phyloP scores from a whole-genome alignment of 352 stramenopile genomes.

The Phytophthora vignae region DNA sequence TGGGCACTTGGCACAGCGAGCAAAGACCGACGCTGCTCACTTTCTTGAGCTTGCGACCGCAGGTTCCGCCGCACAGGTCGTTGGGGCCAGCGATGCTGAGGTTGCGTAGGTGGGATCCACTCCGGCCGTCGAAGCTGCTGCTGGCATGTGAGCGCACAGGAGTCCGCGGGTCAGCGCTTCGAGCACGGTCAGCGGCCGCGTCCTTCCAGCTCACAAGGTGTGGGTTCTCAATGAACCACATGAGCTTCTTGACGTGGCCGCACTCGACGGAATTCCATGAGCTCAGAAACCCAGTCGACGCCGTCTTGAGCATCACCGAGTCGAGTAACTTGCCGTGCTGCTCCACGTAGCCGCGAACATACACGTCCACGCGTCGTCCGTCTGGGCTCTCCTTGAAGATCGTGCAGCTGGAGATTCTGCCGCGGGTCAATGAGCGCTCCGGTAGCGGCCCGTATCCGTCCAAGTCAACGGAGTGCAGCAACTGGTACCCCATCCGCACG shows the following conservation, averaged over 20 bases:
- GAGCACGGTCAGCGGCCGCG: constrained; percentile 22
- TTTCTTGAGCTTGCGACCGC: constrained; percentile 42
- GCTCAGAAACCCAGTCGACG: constrained; percentile 52
- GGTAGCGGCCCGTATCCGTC: constrained; percentile 33
- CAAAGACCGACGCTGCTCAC: constrained; percentile 43
- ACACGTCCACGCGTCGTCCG: constrained; percentile 45
- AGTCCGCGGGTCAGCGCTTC: constrained; percentile 5
- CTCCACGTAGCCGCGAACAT: constrained; percentile 50
- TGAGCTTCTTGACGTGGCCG: constrained; percentile 56
- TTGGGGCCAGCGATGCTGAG: constrained; percentile 20
- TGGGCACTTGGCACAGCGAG: constrained; percentile 40
- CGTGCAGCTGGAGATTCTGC: constrained; percentile 51
- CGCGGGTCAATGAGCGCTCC: constrained; percentile 39
- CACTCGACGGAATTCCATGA: constrained; percentile 60
- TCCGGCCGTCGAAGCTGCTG: constrained; percentile 17
- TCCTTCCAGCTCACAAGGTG: constrained; percentile 37
- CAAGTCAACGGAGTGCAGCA: constrained; percentile 56
- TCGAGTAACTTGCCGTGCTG: constrained; percentile 50
- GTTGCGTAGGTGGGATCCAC: constrained; percentile 30
- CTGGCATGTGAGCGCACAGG: constrained; percentile 14
- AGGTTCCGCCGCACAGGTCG: constrained; percentile 37
- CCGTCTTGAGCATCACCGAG: constrained; percentile 46
- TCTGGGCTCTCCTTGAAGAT: constrained; percentile 42
- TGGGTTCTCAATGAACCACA: constrained; percentile 48
- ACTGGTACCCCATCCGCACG: constrained; percentile 44